A percentile compares a stretch with the other conserved stretches of the same genome.
These are phyloP conservation scores for Aspergillus calidoustus DNA, from an alignment of 2,329 filamentous ascomycete species.

Conservation along the genomic window DNA sequence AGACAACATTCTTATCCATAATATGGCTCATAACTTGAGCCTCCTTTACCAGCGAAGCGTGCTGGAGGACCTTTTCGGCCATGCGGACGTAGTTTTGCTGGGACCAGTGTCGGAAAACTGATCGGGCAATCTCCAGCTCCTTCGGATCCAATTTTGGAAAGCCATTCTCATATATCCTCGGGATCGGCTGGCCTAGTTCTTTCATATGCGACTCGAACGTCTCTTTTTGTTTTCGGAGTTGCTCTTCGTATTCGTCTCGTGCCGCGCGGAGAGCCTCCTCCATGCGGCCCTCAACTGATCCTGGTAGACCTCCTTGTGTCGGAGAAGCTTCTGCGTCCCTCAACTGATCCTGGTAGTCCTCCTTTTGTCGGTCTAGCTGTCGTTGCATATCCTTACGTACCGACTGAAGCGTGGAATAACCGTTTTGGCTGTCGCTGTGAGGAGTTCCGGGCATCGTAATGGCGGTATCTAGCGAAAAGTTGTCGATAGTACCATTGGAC, in stretches of 20 bases:
- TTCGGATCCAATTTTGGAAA: constrained; percentile 65
- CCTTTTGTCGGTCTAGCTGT: constrained; percentile 81
- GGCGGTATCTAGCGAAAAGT: constrained; percentile 91
- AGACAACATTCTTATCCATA: constrained; percentile 88
- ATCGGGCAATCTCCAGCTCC: constrained; percentile 72
- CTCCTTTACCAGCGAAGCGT: constrained; percentile 87
- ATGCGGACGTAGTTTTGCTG: constrained; percentile 87
- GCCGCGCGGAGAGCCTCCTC: constrained; percentile 76
- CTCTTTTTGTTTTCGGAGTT: constrained; percentile 81
- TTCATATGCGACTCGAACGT: constrained; percentile 84
- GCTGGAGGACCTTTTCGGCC: constrained; percentile 88
- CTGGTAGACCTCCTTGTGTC: constrained; percentile 78
- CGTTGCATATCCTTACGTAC: constrained; percentile 81
- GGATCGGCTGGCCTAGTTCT: constrained; percentile 66
- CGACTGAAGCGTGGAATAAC: constrained; percentile 68
- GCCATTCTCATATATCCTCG: constrained; percentile 54
- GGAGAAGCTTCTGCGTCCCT: constrained; percentile 71
- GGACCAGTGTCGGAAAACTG: constrained; percentile 75
- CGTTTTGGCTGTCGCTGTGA: constrained; percentile 64
- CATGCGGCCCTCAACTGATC: constrained; percentile 81
- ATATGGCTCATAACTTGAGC: constrained; percentile 98
- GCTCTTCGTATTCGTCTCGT: constrained; percentile 86
- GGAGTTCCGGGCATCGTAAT: constrained; percentile 95
- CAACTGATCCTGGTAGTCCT: constrained; percentile 78
- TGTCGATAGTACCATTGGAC: constrained; percentile 92